Evolutionary conservation across 352 stramenopile species (phyloP).

Genomic region (Pythium oligandrum): DNA sequence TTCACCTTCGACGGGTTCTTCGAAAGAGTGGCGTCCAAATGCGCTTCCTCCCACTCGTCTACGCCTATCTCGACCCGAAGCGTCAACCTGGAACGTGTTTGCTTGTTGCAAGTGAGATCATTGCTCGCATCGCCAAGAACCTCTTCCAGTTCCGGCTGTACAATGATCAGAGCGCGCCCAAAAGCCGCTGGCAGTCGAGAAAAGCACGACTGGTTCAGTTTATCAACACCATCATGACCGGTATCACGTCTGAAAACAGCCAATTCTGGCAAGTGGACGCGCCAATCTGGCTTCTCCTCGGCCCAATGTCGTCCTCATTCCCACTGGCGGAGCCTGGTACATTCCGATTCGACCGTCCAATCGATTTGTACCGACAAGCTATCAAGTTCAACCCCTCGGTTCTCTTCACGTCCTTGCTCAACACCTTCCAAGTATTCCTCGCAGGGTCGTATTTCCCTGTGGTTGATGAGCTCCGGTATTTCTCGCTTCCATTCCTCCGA

Average conservation of each 20-base stretch:
- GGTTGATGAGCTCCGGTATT: conserved; percentile 51
- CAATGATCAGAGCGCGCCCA: conserved; percentile 35
- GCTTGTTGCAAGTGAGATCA: conserved; percentile 63
- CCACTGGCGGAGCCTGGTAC: conserved; percentile 26
- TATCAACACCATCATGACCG: conserved; percentile 66
- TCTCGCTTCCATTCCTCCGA: conserved; percentile 50
- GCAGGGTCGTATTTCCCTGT: conserved; percentile 40
- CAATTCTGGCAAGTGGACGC: conserved; percentile 79
- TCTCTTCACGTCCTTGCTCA: conserved; percentile 54
- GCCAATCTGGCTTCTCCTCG: conserved; percentile 54
- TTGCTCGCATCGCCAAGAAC: conserved; percentile 68
- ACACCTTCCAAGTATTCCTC: conserved; percentile 50
- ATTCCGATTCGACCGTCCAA: conserved; percentile 11
- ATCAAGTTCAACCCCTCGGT: conserved; percentile 50
- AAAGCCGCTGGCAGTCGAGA: conserved; percentile 44
- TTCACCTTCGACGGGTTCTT: conserved; percentile 60
- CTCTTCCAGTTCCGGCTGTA: conserved; percentile 62
- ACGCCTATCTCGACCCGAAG: conserved; percentile 30
- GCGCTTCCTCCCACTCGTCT: conserved; percentile 65
- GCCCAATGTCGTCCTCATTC: conserved; percentile 53
- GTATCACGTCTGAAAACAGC: conserved; percentile 33
- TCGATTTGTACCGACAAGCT: conserved; percentile 45
- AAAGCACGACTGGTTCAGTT: conserved; percentile 60
- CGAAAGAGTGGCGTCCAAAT: conserved; percentile 60
- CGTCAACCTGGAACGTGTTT: conserved; percentile 47